Evolutionary conservation across 2,329 filamentous ascomycete species (phyloP).

Genomic region (Diaporthe longicolla): DNA sequence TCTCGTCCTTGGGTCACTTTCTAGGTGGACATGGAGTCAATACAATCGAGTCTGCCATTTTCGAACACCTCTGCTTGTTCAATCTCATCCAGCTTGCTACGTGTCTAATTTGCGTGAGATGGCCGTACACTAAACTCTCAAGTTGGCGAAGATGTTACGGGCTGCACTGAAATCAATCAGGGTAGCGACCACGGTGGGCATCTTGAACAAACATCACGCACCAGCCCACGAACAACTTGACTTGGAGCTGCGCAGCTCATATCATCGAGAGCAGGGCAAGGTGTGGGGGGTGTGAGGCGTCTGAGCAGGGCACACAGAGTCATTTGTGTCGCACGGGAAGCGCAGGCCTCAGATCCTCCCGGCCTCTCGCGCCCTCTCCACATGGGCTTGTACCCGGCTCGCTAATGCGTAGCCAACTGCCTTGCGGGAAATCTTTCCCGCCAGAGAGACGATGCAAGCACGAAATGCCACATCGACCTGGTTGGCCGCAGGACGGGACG

Average conservation of each 20-base stretch:
- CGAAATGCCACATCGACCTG: conserved; percentile 30
- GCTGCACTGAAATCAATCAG: not conserved
- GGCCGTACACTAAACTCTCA: not conserved
- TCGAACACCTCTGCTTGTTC: not conserved
- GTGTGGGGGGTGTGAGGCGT: not conserved
- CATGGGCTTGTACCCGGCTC: conserved; percentile 40
- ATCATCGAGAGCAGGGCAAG: not conserved
- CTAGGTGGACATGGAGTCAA: conserved; percentile 14
- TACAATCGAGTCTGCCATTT: not conserved
- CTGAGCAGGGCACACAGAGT: conserved; percentile 11
- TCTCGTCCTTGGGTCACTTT: conserved; percentile 1
- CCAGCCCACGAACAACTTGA: not conserved
- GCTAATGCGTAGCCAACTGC: conserved; percentile 40
- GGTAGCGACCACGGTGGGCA: not conserved
- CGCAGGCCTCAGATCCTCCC: conserved; percentile 37
- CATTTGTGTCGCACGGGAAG: conserved; percentile 36
- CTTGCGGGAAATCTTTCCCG: conserved; percentile 25
- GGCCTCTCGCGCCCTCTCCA: conserved; percentile 24
- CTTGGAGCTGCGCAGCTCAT: not conserved
- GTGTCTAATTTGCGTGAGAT: not conserved
- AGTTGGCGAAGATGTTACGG: not conserved
- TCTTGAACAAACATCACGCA: not conserved
- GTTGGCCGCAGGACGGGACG: conserved; percentile 36
- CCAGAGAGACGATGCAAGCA: conserved; percentile 26
- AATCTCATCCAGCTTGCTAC: not conserved